Percentiles rank a stretch among this genome's conserved stretches.
Evolutionary conservation across 2,329 filamentous ascomycete species (phyloP).

Genomic region (Chaetomiaceae sp.): DNA sequence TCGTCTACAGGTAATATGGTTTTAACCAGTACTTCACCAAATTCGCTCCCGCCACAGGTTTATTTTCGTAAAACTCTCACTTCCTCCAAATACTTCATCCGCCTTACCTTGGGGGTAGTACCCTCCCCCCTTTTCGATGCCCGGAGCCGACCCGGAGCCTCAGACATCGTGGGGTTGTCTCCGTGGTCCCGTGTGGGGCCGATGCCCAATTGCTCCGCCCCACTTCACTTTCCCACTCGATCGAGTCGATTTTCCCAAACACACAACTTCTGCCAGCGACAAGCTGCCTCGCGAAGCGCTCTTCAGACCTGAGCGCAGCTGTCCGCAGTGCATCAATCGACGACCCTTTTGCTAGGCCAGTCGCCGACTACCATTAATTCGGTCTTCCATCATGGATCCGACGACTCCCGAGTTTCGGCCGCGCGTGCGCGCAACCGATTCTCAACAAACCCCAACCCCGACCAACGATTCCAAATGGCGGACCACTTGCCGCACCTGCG

Average conservation of each 20-base stretch:
- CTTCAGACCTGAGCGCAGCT: conserved; percentile 6
- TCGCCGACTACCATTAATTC: neutral
- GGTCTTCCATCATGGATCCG: neutral
- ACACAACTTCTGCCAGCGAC: neutral
- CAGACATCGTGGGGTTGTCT: too few species aligned
- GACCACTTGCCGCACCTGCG: conserved; percentile 5
- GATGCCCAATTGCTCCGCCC: too few species aligned
- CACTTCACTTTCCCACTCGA: too few species aligned
- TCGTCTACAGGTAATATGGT: too few species aligned
- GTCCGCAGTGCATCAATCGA: neutral
- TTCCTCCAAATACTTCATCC: too few species aligned
- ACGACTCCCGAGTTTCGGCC: neutral
- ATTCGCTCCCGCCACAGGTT: too few species aligned
- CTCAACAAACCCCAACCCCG: neutral
- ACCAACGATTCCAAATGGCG: neutral
- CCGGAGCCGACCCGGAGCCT: too few species aligned
- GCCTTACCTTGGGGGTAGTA: too few species aligned
- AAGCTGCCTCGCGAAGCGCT: neutral
- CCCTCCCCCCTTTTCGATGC: too few species aligned
- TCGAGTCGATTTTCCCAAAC: neutral
- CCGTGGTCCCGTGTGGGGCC: too few species aligned
- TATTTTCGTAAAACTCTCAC: too few species aligned
- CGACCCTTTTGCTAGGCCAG: conserved; percentile 13
- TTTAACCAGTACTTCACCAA: too few species aligned
- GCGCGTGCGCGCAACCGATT: neutral